Evolutionary conservation across 2,329 filamentous ascomycete genomes (phyloP).

Genomic region (Colletotrichum higginsianum): DNA sequence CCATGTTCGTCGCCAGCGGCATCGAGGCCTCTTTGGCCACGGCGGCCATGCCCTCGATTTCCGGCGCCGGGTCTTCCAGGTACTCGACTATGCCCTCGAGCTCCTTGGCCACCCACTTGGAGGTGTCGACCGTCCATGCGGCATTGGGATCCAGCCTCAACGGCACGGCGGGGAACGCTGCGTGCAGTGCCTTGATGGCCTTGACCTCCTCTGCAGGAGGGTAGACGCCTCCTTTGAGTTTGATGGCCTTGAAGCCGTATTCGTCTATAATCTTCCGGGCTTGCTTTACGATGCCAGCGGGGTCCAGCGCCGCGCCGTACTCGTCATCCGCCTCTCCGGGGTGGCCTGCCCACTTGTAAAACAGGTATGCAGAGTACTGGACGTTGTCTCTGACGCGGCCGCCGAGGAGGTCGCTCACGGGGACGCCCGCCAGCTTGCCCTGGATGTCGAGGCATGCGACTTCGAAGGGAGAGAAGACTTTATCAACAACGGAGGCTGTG

Average conservation of each 20-base stretch:
- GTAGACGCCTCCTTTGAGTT: constrained; percentile 60
- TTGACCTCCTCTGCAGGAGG: constrained; percentile 56
- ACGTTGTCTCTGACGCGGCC: constrained; percentile 56
- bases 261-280: constrained; percentile 57
- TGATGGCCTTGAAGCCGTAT: constrained; percentile 60
- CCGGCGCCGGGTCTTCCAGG: constrained; percentile 57
- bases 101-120: constrained; percentile 56
- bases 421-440: constrained; percentile 56
- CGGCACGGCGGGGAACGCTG: constrained; percentile 55
- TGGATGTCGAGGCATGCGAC: constrained; percentile 60
- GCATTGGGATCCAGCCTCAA: constrained; percentile 57
- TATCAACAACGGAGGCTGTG: constrained; percentile 57
- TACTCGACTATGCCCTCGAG: constrained; percentile 55
- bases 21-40: constrained; percentile 57
- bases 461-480: constrained; percentile 60
- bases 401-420: constrained; percentile 57
- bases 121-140: constrained; percentile 57
- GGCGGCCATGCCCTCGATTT: constrained; percentile 60
- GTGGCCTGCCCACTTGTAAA: constrained; percentile 60
- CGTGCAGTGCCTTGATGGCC: constrained; percentile 55
- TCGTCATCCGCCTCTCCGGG: constrained; percentile 57
- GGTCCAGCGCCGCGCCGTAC: constrained; percentile 55
- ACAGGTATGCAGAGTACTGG: constrained; percentile 60
- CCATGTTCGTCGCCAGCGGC: constrained; percentile 61
- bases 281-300: constrained; percentile 53